These are phyloP conservation scores for Boletellus sp. DNA, from an alignment of 1,284 basidiomycete genomes.

Conservation along the genomic window DNA sequence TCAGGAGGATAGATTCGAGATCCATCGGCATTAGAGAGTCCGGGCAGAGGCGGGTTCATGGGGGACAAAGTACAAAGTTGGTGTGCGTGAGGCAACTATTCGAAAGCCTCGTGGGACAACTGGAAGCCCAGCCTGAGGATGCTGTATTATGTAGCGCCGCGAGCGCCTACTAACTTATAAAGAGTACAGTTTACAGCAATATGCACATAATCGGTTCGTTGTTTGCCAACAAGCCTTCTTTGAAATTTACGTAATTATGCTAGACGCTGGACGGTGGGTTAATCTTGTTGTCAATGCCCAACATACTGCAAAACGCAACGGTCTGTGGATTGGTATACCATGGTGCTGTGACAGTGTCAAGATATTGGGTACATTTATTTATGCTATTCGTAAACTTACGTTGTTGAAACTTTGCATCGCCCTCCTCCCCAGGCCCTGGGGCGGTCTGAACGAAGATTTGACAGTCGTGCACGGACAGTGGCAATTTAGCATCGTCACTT, in stretches of 20 bases:
- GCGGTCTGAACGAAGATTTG: constrained; percentile 78
- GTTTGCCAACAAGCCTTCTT: too few species aligned
- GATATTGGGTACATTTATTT: background rate
- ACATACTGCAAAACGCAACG: constrained; percentile 76
- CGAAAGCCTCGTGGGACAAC: too few species aligned
- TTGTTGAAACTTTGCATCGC: constrained; percentile 38
- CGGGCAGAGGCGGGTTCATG: constrained; percentile 19
- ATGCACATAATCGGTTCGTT: too few species aligned
- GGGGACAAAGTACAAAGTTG: background rate
- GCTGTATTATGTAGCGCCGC: too few species aligned
- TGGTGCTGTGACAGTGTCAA: constrained; percentile 16
- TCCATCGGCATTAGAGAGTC: constrained; percentile 1
- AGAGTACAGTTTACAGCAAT: too few species aligned
- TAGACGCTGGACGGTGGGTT: constrained; percentile 40
- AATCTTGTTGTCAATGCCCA: constrained; percentile 80
- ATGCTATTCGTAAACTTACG: constrained; percentile 40
- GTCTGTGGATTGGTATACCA: constrained; percentile 85
- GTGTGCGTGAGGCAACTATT: background rate
- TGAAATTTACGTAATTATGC: too few species aligned
- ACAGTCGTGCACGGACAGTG: constrained; percentile 39
- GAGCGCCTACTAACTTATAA: too few species aligned
- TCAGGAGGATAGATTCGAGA: background rate
- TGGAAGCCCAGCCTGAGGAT: too few species aligned
- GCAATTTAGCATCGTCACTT: constrained; percentile 23
- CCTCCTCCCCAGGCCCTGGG: constrained; percentile 52